These are phyloP conservation scores for Tetrahymena borealis DNA, from an alignment of 73 alveolate species.

Conservation along the genomic window DNA sequence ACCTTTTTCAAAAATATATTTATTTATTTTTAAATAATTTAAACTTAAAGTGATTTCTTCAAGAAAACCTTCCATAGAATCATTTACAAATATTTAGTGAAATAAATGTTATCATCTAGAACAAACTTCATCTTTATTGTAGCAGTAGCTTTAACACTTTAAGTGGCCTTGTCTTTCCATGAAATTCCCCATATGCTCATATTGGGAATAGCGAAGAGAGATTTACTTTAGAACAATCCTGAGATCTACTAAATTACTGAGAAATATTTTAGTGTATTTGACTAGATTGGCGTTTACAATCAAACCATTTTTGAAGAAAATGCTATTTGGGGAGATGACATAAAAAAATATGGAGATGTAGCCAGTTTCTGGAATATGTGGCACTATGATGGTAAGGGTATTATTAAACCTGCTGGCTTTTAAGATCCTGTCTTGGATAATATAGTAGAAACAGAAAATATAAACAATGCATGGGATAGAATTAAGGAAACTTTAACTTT, in stretches of 20 bases:
- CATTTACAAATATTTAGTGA: no score
- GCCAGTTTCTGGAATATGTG: no score
- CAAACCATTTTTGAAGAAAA: slow-evolving; percentile 47
- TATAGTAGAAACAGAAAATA: neutral
- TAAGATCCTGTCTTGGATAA: neutral
- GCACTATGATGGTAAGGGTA: neutral
- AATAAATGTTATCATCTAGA: no score
- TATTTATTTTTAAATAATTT: no score
- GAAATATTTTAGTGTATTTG: neutral
- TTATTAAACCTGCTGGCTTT: neutral
- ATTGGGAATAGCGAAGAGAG: neutral
- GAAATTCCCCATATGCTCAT: neutral
- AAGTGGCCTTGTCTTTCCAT: no score
- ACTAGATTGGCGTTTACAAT: neutral
- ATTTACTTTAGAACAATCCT: neutral
- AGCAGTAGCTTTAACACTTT: no score
- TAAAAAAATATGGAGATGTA: slow-evolving; percentile 1
- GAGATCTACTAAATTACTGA: neutral
- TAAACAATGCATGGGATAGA: neutral
- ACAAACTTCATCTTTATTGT: no score
- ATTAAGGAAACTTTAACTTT: neutral
- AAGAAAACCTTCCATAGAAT: no score
- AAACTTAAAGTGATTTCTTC: no score
- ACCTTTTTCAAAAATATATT: no score
- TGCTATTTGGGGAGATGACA: slow-evolving; percentile 66